A percentile compares a stretch with the other conserved stretches of the same genome.
phyloP scores from a whole-genome alignment of 192 early-diverging fungal genomes.

The Entomortierella parvispora region DNA sequence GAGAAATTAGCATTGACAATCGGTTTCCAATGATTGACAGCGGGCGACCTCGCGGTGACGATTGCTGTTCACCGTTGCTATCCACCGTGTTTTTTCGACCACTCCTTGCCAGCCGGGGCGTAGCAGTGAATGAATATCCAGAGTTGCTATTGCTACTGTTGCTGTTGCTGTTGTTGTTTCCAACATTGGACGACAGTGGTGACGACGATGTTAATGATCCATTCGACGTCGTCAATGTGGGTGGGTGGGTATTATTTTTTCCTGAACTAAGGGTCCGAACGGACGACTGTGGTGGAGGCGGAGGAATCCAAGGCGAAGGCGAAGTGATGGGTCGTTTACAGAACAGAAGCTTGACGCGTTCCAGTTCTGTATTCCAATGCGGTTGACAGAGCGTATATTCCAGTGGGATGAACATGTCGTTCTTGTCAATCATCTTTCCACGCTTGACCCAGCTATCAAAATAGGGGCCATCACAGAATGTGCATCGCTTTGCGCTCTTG shows the following conservation, averaged over 20 bases:
- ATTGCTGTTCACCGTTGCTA: too few species aligned
- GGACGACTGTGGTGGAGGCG: neutral
- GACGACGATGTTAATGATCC: too few species aligned
- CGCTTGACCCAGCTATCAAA: conserved; percentile 71
- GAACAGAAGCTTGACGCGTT: conserved; percentile 73
- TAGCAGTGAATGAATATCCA: too few species aligned
- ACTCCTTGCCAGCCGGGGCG: too few species aligned
- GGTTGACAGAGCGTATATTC: conserved; percentile 79
- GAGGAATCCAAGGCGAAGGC: conserved; percentile 42
- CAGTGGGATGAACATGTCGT: conserved; percentile 61
- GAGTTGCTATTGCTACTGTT: too few species aligned
- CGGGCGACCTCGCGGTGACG: too few species aligned
- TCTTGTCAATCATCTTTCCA: conserved; percentile 71
- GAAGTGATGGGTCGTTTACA: conserved; percentile 68
- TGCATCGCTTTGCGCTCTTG: conserved; percentile 64
- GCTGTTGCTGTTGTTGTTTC: too few species aligned
- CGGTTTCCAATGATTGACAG: too few species aligned
- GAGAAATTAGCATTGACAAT: too few species aligned
- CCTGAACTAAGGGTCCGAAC: neutral
- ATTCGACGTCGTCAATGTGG: too few species aligned
- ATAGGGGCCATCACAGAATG: conserved; percentile 84
- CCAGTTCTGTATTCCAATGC: conserved; percentile 81
- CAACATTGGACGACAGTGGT: too few species aligned
- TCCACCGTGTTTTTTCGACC: too few species aligned
- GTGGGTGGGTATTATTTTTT: neutral